phyloP scores from a whole-genome alignment of 768 basidiomycete species.

The Atractiella rhizophila region DNA sequence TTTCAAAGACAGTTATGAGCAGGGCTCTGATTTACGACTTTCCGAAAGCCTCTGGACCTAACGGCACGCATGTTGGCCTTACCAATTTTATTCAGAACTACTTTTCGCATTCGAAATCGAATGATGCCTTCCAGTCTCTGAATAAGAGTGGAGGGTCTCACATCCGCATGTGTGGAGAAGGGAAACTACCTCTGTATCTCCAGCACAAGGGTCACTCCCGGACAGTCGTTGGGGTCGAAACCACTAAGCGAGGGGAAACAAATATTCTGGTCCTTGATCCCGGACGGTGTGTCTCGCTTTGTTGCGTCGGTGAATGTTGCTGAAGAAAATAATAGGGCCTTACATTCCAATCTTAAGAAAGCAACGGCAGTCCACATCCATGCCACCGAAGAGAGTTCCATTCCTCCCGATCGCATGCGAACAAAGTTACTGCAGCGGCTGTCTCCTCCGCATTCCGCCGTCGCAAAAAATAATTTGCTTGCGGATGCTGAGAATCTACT shows the following conservation, averaged over 20 bases:
- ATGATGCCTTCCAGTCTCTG: slow-evolving; percentile 1
- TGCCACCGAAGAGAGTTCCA: background rate
- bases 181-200: slow-evolving; percentile 14
- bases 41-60: background rate
- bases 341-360: background rate
- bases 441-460: background rate
- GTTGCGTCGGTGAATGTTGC: background rate
- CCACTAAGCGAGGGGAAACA: background rate
- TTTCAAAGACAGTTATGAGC: background rate
- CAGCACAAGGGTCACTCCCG: slow-evolving; percentile 16
- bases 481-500: slow-evolving; percentile 6
- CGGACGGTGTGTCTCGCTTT: slow-evolving; percentile 5
- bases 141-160: slow-evolving; percentile 1
- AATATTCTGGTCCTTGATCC: slow-evolving; percentile 15
- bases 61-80: slow-evolving; percentile 2
- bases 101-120: slow-evolving; percentile 1
- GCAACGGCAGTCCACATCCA: background rate
- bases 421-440: background rate
- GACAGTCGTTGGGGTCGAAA: slow-evolving; percentile 14
- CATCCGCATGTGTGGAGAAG: background rate
- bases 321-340: background rate
- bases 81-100: slow-evolving; percentile 12
- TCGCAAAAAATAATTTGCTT: background rate
- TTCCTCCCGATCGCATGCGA: background rate
- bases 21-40: slow-evolving; percentile 14